Percentiles rank a stretch among this genome's conserved stretches.
Evolutionary conservation across 371 early-diverging fungal genomes (phyloP).

Genomic region (Enteropsectra breve): DNA sequence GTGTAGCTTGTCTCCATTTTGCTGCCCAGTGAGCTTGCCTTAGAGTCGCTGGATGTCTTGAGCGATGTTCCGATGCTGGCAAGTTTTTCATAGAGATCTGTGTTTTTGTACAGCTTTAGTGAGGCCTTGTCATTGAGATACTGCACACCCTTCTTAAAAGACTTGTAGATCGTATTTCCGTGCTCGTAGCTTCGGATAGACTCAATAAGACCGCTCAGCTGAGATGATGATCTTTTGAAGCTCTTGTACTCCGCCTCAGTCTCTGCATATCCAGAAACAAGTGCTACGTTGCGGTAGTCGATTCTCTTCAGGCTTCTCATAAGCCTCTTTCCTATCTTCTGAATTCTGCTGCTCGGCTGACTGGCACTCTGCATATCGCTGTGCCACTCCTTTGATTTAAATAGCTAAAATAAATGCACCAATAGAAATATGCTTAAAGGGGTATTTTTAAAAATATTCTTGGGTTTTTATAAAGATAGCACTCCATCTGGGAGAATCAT

Average conservation of each 20-base stretch:
- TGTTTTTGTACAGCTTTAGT: slow-evolving; percentile 33
- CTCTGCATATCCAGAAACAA: slow-evolving; percentile 44
- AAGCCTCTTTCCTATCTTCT: slow-evolving; percentile 37
- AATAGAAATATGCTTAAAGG: no score
- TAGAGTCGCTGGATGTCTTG: slow-evolving; percentile 4
- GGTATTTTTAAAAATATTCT: no score
- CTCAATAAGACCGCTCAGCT: slow-evolving; percentile 23
- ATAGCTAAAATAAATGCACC: no score
- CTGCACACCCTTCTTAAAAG: slow-evolving; percentile 42
- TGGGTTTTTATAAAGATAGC: no score
- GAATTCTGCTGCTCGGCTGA: slow-evolving; percentile 13
- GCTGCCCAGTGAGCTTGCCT: slow-evolving; percentile 12
- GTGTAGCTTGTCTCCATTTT: slow-evolving; percentile 41
- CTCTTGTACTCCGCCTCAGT: slow-evolving; percentile 48
- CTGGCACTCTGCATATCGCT: no score
- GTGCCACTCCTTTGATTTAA: no score
- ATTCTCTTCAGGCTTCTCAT: slow-evolving; percentile 44
- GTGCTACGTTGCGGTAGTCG: slow-evolving; percentile 51
- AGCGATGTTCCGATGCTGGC: slow-evolving; percentile 17
- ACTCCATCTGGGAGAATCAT: no score
- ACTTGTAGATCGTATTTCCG: slow-evolving; percentile 43
- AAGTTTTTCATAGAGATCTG: slow-evolving; percentile 47
- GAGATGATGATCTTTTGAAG: slow-evolving; percentile 32
- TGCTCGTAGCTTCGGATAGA: slow-evolving; percentile 47
- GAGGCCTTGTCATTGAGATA: slow-evolving; percentile 26